A percentile compares a stretch with the other conserved stretches of the same genome.
phyloP scores from a whole-genome alignment of 2,329 filamentous ascomycete species.

The Neopestalotiopsis rosae region DNA sequence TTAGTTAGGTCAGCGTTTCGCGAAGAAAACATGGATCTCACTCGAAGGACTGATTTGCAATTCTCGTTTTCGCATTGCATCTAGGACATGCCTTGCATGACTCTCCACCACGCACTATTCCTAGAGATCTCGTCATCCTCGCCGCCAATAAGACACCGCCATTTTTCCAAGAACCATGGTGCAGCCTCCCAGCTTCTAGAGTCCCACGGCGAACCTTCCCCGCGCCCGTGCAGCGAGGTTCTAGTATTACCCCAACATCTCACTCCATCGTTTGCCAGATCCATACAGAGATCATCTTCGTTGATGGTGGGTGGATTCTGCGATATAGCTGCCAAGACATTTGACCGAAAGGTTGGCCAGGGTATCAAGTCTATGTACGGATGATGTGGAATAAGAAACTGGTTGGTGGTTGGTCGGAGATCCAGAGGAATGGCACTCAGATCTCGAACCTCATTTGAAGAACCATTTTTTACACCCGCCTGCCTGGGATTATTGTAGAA shows the following conservation, averaged over 20 bases:
- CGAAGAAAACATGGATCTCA: too few relatives aligned
- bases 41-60: too few relatives aligned
- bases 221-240: slow-evolving; percentile 20
- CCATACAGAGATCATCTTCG: slow-evolving; percentile 29
- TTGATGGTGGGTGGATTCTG: slow-evolving; percentile 21
- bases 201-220: slow-evolving; percentile 34
- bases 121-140: slow-evolving; percentile 32
- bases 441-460: background rate
- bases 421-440: slow-evolving; percentile 16
- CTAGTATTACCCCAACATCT: slow-evolving; percentile 31
- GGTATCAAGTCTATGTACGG: slow-evolving; percentile 32
- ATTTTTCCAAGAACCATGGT: slow-evolving; percentile 35
- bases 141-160: slow-evolving; percentile 28
- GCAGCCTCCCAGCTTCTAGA: slow-evolving; percentile 33
- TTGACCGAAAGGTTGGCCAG: slow-evolving; percentile 31
- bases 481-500: slow-evolving; percentile 16
- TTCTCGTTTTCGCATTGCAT: too few relatives aligned
- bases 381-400: slow-evolving; percentile 29
- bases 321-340: slow-evolving; percentile 23
- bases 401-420: slow-evolving; percentile 29
- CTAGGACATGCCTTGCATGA: slow-evolving; percentile 20
- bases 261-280: slow-evolving; percentile 30
- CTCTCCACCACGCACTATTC: slow-evolving; percentile 33
- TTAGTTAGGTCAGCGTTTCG: too few relatives aligned
- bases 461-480: background rate